Percentiles rank a stretch among this genome's conserved stretches.
phyloP scores from a whole-genome alignment of 164 flowering plant genomes.

The Berberis vulgaris region DNA sequence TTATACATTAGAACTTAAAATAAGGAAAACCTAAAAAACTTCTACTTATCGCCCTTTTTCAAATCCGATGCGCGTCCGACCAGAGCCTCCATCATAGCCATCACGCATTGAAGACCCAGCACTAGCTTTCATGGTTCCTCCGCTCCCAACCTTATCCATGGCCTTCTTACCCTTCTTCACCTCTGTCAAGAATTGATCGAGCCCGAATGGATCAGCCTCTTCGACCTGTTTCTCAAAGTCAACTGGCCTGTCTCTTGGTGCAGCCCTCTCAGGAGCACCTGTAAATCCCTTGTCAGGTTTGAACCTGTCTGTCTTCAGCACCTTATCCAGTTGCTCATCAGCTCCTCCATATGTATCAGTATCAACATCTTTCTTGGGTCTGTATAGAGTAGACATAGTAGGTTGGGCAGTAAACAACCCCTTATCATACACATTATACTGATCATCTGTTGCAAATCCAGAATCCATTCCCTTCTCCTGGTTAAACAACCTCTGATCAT shows the following conservation, averaged over 20 bases:
- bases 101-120: conserved; percentile 50
- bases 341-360: conserved; percentile 81
- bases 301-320: conserved; percentile 74
- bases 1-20: neutral
- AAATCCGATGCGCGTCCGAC: conserved; percentile 42
- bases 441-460: conserved; percentile 82
- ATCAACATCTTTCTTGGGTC: conserved; percentile 76
- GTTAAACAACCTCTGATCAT: conserved; percentile 86
- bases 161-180: conserved; percentile 88
- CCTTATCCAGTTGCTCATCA: conserved; percentile 87
- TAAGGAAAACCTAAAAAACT: neutral
- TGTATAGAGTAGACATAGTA: conserved; percentile 67
- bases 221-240: conserved; percentile 74
- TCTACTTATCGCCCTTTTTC: conserved; percentile 11
- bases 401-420: conserved; percentile 60
- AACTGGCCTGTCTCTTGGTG: conserved; percentile 71
- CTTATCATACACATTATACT: conserved; percentile 83
- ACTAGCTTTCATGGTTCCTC: no score
- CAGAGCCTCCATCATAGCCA: conserved; percentile 59
- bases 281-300: conserved; percentile 46
- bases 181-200: conserved; percentile 83
- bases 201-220: conserved; percentile 96
- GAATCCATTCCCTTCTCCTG: conserved; percentile 98
- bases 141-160: conserved; percentile 42
- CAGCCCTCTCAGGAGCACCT: conserved; percentile 44